Conservation (phyloP, 2,329 filamentous ascomycete species). For the Coniella vitis region DNA sequence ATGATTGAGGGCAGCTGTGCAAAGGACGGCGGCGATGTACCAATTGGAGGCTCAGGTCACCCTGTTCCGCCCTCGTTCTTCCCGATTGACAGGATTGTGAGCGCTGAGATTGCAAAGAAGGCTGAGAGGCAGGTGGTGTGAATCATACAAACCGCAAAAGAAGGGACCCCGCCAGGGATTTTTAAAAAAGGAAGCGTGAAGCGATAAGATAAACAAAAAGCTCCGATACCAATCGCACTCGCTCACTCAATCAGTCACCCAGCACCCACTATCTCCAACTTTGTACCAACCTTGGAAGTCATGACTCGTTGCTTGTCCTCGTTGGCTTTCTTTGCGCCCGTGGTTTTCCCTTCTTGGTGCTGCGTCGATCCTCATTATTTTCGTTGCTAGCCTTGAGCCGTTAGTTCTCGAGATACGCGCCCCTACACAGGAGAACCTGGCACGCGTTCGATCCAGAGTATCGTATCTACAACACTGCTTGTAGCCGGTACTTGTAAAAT, state of each 20-base stretch:
- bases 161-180: background rate
- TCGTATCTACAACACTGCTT: too few species aligned
- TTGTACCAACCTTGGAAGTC: too few species aligned
- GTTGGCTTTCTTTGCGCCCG: background rate
- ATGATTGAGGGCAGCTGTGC: constrained; percentile 28
- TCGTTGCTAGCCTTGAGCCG: background rate
- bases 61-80: constrained; percentile 14
- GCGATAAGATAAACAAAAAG: constrained; percentile 1
- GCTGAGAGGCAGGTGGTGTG: constrained; percentile 4
- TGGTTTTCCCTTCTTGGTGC: background rate
- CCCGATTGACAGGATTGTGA: constrained; percentile 11
- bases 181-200: background rate
- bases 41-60: constrained; percentile 10
- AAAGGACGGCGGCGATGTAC: constrained; percentile 9
- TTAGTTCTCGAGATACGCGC: background rate
- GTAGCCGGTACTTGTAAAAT: background rate
- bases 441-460: background rate
- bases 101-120: constrained; percentile 4
- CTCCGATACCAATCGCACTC: background rate
- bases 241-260: too few species aligned
- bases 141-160: constrained; percentile 4
- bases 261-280: too few species aligned
- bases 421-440: background rate
- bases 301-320: background rate
- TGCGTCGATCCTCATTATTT: background rate